A percentile compares a stretch with the other conserved stretches of the same genome.
Conservation (phyloP, 1,139 yeast species). For the Kodamaea fungicola region DNA sequence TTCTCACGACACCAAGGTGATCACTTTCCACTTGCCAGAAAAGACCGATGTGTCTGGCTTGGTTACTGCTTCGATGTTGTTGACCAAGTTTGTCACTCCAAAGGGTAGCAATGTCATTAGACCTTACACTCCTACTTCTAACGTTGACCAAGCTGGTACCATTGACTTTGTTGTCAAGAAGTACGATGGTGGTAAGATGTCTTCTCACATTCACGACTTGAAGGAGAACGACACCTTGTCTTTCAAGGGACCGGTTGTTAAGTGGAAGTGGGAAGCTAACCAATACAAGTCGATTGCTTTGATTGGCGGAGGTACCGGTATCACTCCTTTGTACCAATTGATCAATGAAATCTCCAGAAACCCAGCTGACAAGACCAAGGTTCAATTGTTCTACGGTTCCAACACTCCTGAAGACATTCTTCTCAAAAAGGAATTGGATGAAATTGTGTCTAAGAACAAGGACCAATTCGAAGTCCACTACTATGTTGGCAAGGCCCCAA, state of each 20-base stretch:
- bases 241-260: constrained; percentile 91
- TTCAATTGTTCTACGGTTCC: constrained; percentile 77
- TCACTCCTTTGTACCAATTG: constrained; percentile 91
- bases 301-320: constrained; percentile 96
- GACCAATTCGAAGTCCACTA: constrained; percentile 74
- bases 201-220: constrained; percentile 67
- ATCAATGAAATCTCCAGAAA: constrained; percentile 65
- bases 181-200: constrained; percentile 83
- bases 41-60: constrained; percentile 74
- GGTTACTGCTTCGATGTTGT: constrained; percentile 71
- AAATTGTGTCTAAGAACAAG: constrained; percentile 59
- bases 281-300: constrained; percentile 74
- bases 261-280: constrained; percentile 91
- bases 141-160: constrained; percentile 64
- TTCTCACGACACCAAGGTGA: constrained; percentile 62
- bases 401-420: constrained; percentile 74
- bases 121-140: constrained; percentile 93
- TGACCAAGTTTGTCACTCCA: constrained; percentile 77
- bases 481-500: constrained; percentile 69
- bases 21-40: constrained; percentile 69
- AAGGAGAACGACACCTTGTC: constrained; percentile 78
- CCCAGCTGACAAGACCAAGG: constrained; percentile 82
- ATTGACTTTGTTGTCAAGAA: constrained; percentile 81
- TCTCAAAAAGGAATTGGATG: constrained; percentile 72
- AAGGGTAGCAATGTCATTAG: constrained; percentile 89